phyloP scores from a whole-genome alignment of 371 early-diverging fungal genomes.

The Blakeslea trispora region DNA sequence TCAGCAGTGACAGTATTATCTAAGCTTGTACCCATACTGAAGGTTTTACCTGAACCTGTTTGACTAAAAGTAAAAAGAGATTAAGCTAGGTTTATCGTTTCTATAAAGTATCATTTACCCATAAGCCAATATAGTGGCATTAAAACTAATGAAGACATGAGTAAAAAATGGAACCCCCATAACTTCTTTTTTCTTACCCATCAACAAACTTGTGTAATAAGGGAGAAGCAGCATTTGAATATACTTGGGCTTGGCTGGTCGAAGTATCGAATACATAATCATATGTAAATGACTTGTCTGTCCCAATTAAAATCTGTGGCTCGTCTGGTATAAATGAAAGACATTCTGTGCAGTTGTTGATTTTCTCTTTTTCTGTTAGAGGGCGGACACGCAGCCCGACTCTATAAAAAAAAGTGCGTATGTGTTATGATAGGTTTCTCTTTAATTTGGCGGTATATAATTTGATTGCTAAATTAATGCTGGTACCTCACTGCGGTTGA shows the following conservation, averaged over 20 bases:
- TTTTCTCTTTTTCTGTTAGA: slow-evolving; percentile 73
- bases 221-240: slow-evolving; percentile 70
- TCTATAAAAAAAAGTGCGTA: slow-evolving; percentile 34
- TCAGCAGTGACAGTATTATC: slow-evolving; percentile 49
- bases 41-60: slow-evolving; percentile 96
- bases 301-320: slow-evolving; percentile 68
- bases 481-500: slow-evolving; percentile 45
- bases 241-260: slow-evolving; percentile 72
- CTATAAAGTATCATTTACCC: slow-evolving; percentile 59
- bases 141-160: slow-evolving; percentile 52
- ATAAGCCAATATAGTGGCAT: slow-evolving; percentile 94
- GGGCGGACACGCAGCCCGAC: slow-evolving; percentile 87
- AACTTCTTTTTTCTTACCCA: slow-evolving; percentile 61
- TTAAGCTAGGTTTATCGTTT: slow-evolving; percentile 36
- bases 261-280: slow-evolving; percentile 84
- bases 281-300: slow-evolving; percentile 81
- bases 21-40: slow-evolving; percentile 93
- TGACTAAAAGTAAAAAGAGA: slow-evolving; percentile 52
- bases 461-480: not conserved
- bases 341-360: slow-evolving; percentile 73
- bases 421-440: not conserved
- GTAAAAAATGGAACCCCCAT: slow-evolving; percentile 1
- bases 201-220: slow-evolving; percentile 85
- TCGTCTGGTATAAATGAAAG: slow-evolving; percentile 69
- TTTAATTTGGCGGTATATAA: not conserved